phyloP scores from a whole-genome alignment of 1,284 basidiomycete genomes.

The Caloboletus inedulis region DNA sequence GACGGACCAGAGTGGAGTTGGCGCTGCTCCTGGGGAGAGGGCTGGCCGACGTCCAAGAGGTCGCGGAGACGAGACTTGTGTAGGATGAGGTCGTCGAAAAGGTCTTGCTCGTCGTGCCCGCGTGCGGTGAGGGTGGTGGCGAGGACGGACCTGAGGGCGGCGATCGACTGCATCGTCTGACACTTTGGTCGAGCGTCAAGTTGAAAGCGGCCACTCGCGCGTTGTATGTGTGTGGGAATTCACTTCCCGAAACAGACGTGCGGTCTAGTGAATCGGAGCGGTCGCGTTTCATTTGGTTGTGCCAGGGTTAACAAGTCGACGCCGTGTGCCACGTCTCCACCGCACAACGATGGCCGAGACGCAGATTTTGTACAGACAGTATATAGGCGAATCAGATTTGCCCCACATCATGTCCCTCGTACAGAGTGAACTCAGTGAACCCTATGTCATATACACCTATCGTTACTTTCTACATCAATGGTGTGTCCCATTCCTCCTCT shows the following conservation, averaged over 20 bases:
- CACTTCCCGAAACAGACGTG: constrained; percentile 1
- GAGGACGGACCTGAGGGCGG: constrained; percentile 41
- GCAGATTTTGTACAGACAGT: constrained; percentile 66
- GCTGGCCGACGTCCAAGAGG: constrained; percentile 61
- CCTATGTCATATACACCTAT: constrained; percentile 92
- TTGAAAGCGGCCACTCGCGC: background rate
- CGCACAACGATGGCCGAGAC: constrained; percentile 23
- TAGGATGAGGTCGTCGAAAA: constrained; percentile 70
- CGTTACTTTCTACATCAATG: constrained; percentile 94
- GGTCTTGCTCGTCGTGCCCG: constrained; percentile 61
- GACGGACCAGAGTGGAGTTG: constrained; percentile 62
- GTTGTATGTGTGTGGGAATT: constrained; percentile 7
- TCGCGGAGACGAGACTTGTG: constrained; percentile 59
- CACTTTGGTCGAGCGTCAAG: background rate
- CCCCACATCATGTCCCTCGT: constrained; percentile 81
- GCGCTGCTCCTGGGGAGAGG: constrained; percentile 60
- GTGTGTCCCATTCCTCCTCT: constrained; percentile 42
- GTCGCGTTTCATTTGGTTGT: too few relatives aligned
- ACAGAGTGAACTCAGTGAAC: constrained; percentile 92
- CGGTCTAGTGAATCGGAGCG: too few relatives aligned
- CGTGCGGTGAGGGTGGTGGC: constrained; percentile 39
- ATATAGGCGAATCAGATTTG: constrained; percentile 75
- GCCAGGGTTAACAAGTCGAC: too few relatives aligned
- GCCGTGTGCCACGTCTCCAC: background rate
- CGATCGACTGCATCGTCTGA: constrained; percentile 42